Percentiles rank a stretch among this genome's conserved stretches.
Evolutionary conservation across 2,329 filamentous ascomycete genomes (phyloP).

Genomic region (Aspergillus quadrilineatus): DNA sequence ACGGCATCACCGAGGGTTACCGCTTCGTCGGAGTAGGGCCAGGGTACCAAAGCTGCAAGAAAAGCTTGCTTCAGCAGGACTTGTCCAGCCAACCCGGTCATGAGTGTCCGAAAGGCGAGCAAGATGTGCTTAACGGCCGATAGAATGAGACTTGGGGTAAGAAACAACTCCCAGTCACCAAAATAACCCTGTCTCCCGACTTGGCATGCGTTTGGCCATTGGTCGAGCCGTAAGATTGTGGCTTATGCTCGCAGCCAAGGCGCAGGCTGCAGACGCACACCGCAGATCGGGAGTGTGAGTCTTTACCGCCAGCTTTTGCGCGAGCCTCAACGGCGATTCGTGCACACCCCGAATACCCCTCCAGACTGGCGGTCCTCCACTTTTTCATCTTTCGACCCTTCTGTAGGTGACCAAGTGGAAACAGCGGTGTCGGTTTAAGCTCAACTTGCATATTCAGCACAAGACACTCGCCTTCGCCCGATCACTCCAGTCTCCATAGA

Average conservation of each 20-base stretch:
- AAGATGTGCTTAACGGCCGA: not conserved
- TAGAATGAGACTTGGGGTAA: not conserved
- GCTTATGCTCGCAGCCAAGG: conserved; percentile 7
- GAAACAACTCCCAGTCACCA: not conserved
- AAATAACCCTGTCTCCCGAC: conserved; percentile 2
- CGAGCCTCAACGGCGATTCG: conserved; percentile 2
- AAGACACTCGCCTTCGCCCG: not conserved
- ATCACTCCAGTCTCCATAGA: not conserved
- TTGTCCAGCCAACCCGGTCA: not conserved
- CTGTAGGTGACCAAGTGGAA: not conserved
- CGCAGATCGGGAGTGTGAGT: conserved; percentile 4
- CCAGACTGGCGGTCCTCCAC: conserved; percentile 6
- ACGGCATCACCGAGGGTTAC: not conserved
- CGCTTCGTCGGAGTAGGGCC: not conserved
- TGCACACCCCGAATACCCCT: not conserved
- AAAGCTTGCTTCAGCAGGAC: not conserved
- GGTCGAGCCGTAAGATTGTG: not conserved
- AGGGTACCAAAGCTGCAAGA: not conserved
- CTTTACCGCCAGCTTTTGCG: conserved; percentile 4
- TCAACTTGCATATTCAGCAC: not conserved
- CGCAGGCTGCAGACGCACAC: conserved; percentile 5
- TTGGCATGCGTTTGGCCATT: not conserved
- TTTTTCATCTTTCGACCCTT: not conserved
- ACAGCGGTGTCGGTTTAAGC: conserved; percentile 5
- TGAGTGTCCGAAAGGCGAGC: not conserved